phyloP scores from a whole-genome alignment of 768 basidiomycete genomes.

The Chlorophyllum brunneum region DNA sequence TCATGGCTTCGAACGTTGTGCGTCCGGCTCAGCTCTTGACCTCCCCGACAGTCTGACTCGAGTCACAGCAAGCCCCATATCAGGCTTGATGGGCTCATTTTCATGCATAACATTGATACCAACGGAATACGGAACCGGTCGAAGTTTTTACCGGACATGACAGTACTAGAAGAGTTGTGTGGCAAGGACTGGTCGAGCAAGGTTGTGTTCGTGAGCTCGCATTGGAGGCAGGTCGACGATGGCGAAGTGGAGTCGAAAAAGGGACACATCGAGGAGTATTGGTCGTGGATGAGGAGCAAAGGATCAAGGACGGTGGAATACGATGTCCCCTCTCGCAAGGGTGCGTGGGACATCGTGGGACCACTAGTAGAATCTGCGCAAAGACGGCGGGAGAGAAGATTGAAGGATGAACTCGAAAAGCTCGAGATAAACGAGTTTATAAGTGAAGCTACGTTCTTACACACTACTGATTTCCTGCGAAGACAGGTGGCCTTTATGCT shows the following conservation, averaged over 20 bases:
- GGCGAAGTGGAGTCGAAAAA: background rate
- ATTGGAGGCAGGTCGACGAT: background rate
- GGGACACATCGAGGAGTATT: background rate
- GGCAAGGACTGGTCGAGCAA: background rate
- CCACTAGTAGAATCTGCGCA: background rate
- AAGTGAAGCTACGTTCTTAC: background rate
- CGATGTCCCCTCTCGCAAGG: background rate
- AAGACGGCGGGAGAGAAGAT: background rate
- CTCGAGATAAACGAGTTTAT: background rate
- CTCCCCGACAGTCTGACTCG: background rate
- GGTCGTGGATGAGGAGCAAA: background rate
- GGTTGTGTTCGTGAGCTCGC: conserved; percentile 3
- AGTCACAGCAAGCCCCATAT: background rate
- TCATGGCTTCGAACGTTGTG: background rate
- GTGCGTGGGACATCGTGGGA: background rate
- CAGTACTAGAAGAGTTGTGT: background rate
- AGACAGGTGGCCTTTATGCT: background rate
- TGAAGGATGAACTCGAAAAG: background rate
- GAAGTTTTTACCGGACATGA: background rate
- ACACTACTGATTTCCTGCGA: background rate
- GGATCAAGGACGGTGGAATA: background rate
- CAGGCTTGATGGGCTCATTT: conserved; percentile 2
- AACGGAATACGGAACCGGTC: background rate
- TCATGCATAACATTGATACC: conserved; percentile 8
- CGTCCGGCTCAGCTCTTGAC: too few relatives aligned